These are phyloP conservation scores for Oryza meridionalis DNA, from an alignment of 176 grass and related monocot species.

Conservation along the genomic window DNA sequence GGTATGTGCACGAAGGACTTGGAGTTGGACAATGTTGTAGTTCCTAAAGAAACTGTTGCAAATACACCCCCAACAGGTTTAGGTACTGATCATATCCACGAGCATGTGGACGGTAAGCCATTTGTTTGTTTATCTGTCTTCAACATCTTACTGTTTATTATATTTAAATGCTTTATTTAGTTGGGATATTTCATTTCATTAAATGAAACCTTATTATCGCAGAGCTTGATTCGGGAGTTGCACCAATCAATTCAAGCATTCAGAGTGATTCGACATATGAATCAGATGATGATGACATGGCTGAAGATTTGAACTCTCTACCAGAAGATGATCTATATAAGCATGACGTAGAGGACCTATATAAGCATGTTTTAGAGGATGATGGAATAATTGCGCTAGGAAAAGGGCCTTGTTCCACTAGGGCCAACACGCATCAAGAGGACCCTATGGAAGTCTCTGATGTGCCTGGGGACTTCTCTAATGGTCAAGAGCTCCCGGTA, in stretches of 20 bases:
- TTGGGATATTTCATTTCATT: constrained; percentile 27
- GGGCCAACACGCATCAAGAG: constrained; percentile 33
- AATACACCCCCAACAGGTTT: constrained; percentile 19
- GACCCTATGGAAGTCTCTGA: constrained; percentile 30
- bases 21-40: constrained; percentile 27
- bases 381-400: constrained; percentile 33
- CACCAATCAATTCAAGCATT: constrained; percentile 14
- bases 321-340: constrained; percentile 13
- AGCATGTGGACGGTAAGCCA: constrained; percentile 45
- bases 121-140: not conserved
- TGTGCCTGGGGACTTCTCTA: constrained; percentile 23
- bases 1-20: constrained; percentile 35
- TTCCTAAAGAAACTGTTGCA: constrained; percentile 28
- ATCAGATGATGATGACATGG: constrained; percentile 34
- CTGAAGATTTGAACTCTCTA: constrained; percentile 39
- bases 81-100: constrained; percentile 17
- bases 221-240: constrained; percentile 57
- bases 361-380: constrained; percentile 31
- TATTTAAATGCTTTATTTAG: constrained; percentile 34
- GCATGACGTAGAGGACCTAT: constrained; percentile 31
- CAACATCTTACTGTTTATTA: constrained; percentile 6
- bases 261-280: constrained; percentile 17
- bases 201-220: constrained; percentile 30
- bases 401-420: constrained; percentile 47
- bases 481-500: constrained; percentile 38